Evolutionary conservation across 2,329 filamentous ascomycete species (phyloP).

Genomic region (Arthrobotrys megalospora): DNA sequence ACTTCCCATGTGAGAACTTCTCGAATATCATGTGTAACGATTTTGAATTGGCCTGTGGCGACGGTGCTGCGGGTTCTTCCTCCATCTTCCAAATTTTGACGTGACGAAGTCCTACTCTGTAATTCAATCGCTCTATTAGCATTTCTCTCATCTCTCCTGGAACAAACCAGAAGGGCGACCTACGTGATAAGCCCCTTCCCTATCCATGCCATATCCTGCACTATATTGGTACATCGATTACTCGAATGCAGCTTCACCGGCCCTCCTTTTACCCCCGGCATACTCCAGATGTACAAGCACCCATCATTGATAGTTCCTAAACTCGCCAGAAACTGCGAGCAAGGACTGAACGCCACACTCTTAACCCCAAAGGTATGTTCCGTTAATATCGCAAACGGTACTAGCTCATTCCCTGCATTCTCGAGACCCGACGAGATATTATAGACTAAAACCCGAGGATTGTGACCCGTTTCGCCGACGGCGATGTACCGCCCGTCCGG

Average conservation of each 20-base stretch:
- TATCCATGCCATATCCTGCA: slow-evolving; percentile 92
- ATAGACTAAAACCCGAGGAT: slow-evolving; percentile 91
- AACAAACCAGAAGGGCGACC: slow-evolving; percentile 5
- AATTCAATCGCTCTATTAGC: slow-evolving; percentile 41
- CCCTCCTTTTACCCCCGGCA: slow-evolving; percentile 62
- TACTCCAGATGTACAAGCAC: slow-evolving; percentile 92
- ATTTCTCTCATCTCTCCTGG: not conserved
- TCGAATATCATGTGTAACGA: slow-evolving; percentile 60
- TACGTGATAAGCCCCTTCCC: slow-evolving; percentile 83
- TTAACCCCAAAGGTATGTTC: slow-evolving; percentile 93
- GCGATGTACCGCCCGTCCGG: slow-evolving; percentile 88
- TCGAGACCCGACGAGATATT: slow-evolving; percentile 75
- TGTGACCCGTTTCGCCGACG: slow-evolving; percentile 93
- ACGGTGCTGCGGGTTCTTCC: slow-evolving; percentile 72
- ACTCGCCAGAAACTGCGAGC: slow-evolving; percentile 88
- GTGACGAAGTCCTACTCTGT: slow-evolving; percentile 83
- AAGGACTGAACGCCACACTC: slow-evolving; percentile 88
- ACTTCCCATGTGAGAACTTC: slow-evolving; percentile 65
- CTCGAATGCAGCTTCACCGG: slow-evolving; percentile 81
- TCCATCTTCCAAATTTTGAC: slow-evolving; percentile 94
- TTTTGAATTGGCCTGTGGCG: slow-evolving; percentile 54
- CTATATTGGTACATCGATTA: slow-evolving; percentile 91
- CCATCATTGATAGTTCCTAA: slow-evolving; percentile 92
- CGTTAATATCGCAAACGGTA: slow-evolving; percentile 83
- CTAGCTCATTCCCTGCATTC: slow-evolving; percentile 80